Base-by-base conservation (phyloP, 2,329 filamentous ascomycete genomes). In the Raffaelea arxii region DNA sequence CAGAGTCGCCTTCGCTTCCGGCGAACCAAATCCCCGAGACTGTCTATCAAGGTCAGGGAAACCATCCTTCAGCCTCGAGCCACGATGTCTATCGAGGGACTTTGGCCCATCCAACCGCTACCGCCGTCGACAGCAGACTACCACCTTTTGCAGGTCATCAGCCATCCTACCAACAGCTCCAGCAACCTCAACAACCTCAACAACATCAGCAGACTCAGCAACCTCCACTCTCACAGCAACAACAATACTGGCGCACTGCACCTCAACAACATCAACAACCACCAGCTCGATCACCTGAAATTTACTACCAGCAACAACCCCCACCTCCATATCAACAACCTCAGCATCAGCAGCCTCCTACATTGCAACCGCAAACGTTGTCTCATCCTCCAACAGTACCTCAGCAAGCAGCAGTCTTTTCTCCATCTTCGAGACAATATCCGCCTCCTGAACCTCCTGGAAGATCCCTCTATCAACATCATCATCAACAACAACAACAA, bases 1-100 rank as follows among this genome's bases (percentile, higher is more conserved):
- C 80, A 71, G 78, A 77, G 62, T 82, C 80, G 70, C 77, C 79
- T 59, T 72, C 72, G 56, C 68, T 74, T 58, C 74, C 77, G 64
- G 69, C 72, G 62, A 79, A 75, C 68, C 62, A 66, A 69, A 71
- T 71, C 62, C 72, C 68, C 64, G 75, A 79, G 65, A 70, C 70
- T 58, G 70, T 68, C 65, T 71, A 75, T 64, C 70, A 72, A 63
- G 67, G 69, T 59, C 72, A 74, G 58, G 67, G 65, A 59, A 62
- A 62, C 56, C 75, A 69, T 56, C 32, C 16, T 18, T 64, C 65
- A 49, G 58, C 66, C n/a, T 27, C 51, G 46, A 65, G 64, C 55
- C 69, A 75, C 57, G 70, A 79, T 70, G 70, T 64, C 53, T 76
- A 74, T 58, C 70, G 68, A 46, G 64, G 69, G 51, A 57, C 56